A percentile compares a stretch with the other conserved stretches of the same genome.
Conservation (phyloP, 257 asterid genomes). For the Thymus mandschuricus region DNA sequence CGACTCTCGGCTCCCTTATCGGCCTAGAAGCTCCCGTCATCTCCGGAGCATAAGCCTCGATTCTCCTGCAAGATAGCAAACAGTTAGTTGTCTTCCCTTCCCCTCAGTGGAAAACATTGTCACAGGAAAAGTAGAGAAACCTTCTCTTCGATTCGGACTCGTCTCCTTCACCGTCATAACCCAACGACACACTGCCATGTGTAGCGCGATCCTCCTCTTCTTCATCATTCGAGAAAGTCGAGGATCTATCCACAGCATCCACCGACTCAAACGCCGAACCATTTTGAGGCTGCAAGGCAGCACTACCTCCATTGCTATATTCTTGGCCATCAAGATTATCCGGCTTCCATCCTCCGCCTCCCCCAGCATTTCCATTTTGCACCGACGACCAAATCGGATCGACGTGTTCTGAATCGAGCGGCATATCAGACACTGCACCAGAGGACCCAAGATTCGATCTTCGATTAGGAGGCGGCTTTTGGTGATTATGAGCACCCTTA, state of each 20-base stretch:
- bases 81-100: background rate
- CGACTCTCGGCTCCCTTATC: conserved; percentile 84
- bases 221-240: conserved; percentile 67
- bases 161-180: conserved; percentile 76
- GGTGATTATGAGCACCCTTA: conserved; percentile 81
- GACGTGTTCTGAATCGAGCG: conserved; percentile 54
- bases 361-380: conserved; percentile 48
- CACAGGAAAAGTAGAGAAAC: conserved; percentile 35
- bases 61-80: conserved; percentile 46
- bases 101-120: background rate
- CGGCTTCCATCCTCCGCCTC: conserved; percentile 42
- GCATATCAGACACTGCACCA: conserved; percentile 48
- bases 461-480: conserved; percentile 66
- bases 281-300: conserved; percentile 44
- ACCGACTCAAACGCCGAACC: conserved; percentile 51
- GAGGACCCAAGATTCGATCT: conserved; percentile 57
- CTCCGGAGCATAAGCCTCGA: conserved; percentile 53
- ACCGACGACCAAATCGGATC: conserved; percentile 48
- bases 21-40: conserved; percentile 59
- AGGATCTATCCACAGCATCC: conserved; percentile 56
- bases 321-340: conserved; percentile 63
- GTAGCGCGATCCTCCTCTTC: conserved; percentile 69
- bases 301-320: conserved; percentile 40
- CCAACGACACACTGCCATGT: conserved; percentile 67
- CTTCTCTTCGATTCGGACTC: conserved; percentile 88